Percentiles rank a stretch among this genome's conserved stretches.
Conservation (phyloP, 768 basidiomycete genomes). For the Lactarius tabidus region DNA sequence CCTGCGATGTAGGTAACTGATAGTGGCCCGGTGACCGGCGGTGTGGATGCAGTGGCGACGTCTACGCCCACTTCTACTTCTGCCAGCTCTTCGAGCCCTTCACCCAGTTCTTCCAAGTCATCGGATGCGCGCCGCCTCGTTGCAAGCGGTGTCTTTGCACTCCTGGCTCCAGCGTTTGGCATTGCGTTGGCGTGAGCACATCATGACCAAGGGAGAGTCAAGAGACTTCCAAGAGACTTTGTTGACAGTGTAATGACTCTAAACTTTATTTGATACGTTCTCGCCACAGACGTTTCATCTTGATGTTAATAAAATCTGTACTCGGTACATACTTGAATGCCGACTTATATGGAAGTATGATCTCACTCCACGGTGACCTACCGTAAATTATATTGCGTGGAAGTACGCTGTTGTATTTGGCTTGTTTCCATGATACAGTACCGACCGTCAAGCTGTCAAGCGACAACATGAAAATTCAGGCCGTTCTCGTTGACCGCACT, state of each 20-base stretch:
- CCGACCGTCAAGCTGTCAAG: too few species aligned
- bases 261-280: neutral
- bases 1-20: slow-evolving; percentile 33
- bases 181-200: slow-evolving; percentile 6
- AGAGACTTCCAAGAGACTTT: neutral
- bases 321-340: neutral
- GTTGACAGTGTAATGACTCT: neutral
- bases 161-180: slow-evolving; percentile 5
- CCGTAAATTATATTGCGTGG: neutral
- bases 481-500: too few species aligned
- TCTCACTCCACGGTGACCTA: neutral
- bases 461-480: too few species aligned
- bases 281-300: neutral
- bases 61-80: slow-evolving; percentile 13
- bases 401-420: neutral
- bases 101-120: neutral
- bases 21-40: slow-evolving; percentile 40
- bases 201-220: neutral
- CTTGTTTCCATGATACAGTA: neutral
- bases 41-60: slow-evolving; percentile 30
- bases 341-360: neutral
- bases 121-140: neutral
- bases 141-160: slow-evolving; percentile 11
- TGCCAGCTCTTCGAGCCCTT: neutral
- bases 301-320: too few species aligned